Percentiles rank a stretch among this genome's conserved stretches.
Conservation (phyloP, 116 monocot genomes). For the Posidonia oceanica region DNA sequence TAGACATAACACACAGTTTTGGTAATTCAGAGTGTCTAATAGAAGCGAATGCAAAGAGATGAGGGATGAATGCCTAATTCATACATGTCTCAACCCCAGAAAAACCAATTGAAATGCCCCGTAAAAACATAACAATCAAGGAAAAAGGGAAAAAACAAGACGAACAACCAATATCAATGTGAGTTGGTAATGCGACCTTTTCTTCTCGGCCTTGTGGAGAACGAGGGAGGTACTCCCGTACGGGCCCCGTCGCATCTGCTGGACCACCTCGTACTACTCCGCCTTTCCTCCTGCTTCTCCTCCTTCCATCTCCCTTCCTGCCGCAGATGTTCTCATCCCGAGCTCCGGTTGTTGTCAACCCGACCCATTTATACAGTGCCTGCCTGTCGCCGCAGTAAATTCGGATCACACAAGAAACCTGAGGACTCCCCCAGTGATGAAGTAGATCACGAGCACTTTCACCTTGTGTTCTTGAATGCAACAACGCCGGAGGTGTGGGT, state of each 20-base stretch:
- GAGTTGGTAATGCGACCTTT: background rate
- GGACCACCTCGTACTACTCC: constrained; percentile 14
- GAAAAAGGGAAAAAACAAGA: background rate
- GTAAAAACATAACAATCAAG: background rate
- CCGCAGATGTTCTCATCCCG: background rate
- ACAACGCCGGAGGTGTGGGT: too few species aligned
- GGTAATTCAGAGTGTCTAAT: background rate
- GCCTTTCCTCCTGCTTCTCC: background rate
- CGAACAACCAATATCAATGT: background rate
- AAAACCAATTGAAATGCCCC: too few species aligned
- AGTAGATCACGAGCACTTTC: too few species aligned
- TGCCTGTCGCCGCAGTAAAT: too few species aligned
- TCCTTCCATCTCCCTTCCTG: background rate
- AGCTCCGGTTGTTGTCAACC: background rate
- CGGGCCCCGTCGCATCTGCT: constrained; percentile 12
- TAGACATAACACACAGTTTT: too few species aligned
- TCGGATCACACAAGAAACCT: too few species aligned
- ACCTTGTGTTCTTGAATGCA: too few species aligned
- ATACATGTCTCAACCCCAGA: constrained; percentile 19
- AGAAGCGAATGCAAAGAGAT: background rate
- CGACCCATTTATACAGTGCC: background rate
- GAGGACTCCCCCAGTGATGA: too few species aligned
- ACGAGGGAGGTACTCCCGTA: constrained; percentile 11
- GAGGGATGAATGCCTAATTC: background rate
- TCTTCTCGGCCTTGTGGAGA: constrained; percentile 13